A percentile compares a stretch with the other conserved stretches of the same genome.
Evolutionary conservation across 148 eudicot genomes (phyloP).

Genomic region (Amaranthus palmeri): DNA sequence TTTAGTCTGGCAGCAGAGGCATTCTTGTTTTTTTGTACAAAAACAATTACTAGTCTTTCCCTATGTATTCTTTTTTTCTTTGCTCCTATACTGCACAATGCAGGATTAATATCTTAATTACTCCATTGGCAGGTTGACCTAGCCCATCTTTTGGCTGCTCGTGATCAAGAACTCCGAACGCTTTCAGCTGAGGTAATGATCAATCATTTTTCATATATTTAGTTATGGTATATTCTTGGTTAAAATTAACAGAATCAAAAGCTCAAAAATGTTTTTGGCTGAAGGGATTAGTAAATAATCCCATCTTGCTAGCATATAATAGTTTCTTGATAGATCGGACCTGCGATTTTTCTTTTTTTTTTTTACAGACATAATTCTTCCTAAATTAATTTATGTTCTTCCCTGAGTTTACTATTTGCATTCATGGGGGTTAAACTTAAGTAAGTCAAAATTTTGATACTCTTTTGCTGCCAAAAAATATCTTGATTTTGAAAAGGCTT

Average conservation of each 20-base stretch:
- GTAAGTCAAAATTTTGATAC: background rate
- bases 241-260: background rate
- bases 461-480: background rate
- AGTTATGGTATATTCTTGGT: background rate
- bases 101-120: constrained; percentile 9
- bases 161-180: constrained; percentile 96
- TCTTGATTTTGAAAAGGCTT: background rate
- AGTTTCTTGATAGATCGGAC: too few relatives aligned
- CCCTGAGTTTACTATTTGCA: background rate
- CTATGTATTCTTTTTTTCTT: too few relatives aligned
- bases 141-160: constrained; percentile 92
- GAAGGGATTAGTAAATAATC: background rate
- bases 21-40: too few relatives aligned
- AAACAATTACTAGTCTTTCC: too few relatives aligned
- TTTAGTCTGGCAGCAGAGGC: too few relatives aligned
- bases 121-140: constrained; percentile 74
- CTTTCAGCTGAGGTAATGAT: constrained; percentile 93
- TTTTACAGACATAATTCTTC: too few relatives aligned
- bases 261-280: background rate
- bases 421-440: background rate
- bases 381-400: background rate
- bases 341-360: too few relatives aligned
- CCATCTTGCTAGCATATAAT: too few relatives aligned
- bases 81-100: background rate
- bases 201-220: background rate